phyloP scores from a whole-genome alignment of 73 alveolate species.

The Tetrahymena borealis region DNA sequence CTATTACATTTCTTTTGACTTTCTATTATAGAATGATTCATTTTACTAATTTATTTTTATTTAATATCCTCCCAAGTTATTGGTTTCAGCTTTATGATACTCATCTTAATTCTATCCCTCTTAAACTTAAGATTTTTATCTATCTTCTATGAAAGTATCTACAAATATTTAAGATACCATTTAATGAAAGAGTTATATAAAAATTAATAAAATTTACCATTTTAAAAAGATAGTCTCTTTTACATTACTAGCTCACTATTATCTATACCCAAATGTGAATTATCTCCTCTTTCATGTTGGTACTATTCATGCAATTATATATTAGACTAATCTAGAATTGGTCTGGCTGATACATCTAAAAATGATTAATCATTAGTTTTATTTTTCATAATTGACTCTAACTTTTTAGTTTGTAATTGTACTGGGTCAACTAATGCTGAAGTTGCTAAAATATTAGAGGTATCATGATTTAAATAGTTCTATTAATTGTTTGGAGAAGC shows the following conservation, averaged over 20 bases:
- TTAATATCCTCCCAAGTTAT: neutral
- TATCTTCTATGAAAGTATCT: neutral
- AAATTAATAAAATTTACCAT: neutral
- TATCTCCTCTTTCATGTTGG: neutral
- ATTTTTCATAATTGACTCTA: no score
- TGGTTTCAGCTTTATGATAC: no score
- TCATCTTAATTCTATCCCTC: no score
- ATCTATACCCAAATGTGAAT: neutral
- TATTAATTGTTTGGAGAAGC: no score
- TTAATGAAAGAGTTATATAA: neutral
- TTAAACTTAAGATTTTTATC: neutral
- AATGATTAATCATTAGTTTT: neutral
- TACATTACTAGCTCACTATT: neutral
- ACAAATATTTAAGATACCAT: neutral
- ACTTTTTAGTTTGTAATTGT: no score
- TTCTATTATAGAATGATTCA: neutral
- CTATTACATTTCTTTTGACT: neutral
- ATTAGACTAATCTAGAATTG: neutral
- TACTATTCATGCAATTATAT: neutral
- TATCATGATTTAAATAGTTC: no score
- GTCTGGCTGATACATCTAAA: neutral
- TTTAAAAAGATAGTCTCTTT: neutral
- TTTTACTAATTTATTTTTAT: neutral
- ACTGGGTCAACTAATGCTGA: no score
- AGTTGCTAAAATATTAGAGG: no score